Evolutionary conservation across 202 grass and related monocot species (phyloP).

Genomic region (Zoysia matrella): DNA sequence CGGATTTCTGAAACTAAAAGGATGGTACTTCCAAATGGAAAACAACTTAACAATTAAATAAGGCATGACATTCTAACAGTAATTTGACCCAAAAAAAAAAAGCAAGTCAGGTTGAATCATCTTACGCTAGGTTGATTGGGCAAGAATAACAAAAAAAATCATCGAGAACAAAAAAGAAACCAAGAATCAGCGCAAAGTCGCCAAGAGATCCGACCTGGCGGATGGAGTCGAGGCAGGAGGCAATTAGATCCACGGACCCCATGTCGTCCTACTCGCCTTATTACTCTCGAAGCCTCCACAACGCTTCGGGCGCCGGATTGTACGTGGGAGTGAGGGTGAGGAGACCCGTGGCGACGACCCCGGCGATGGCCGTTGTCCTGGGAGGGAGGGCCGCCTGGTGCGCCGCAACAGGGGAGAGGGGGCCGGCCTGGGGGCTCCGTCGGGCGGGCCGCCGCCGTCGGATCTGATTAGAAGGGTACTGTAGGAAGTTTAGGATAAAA

Average conservation of each 20-base stretch:
- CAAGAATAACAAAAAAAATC: neutral
- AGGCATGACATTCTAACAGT: neutral
- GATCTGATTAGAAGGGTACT: no score
- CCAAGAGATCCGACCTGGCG: slow-evolving; percentile 58
- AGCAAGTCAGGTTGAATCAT: neutral
- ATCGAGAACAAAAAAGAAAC: neutral
- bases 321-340: neutral
- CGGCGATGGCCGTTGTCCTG: neutral
- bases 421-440: no score
- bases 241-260: slow-evolving; percentile 83
- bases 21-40: neutral
- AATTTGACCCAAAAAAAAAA: neutral
- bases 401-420: no score
- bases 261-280: slow-evolving; percentile 37
- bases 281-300: neutral
- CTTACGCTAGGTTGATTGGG: neutral
- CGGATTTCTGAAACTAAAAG: neutral
- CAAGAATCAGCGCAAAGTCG: neutral
- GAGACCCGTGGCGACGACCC: neutral
- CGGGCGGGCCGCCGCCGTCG: no score
- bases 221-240: slow-evolving; percentile 75
- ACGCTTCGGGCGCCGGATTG: neutral
- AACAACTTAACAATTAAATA: neutral
- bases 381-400: no score
- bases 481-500: no score